A percentile compares a stretch with the other conserved stretches of the same genome.
Conservation (phyloP, 176 grass and related monocot genomes). For the Carex pumila region DNA sequence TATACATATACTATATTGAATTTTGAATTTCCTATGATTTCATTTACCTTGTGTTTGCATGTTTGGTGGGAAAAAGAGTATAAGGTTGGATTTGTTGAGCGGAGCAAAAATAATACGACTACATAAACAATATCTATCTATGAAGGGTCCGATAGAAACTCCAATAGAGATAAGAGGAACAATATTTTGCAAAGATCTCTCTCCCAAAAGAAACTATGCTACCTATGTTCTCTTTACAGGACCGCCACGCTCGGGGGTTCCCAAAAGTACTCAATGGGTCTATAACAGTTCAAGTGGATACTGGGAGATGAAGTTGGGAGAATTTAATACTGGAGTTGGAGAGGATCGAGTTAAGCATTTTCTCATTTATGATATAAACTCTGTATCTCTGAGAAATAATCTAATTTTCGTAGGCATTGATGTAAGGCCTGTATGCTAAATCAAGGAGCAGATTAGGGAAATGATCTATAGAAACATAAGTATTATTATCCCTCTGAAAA, state of each 20-base stretch:
- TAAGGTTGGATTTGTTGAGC: background rate
- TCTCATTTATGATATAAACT: background rate
- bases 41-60: no score
- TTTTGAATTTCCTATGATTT: no score
- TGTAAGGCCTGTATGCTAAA: background rate
- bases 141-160: slow-evolving; percentile 10
- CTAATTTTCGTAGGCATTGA: background rate
- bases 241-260: background rate
- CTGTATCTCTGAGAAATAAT: background rate
- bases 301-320: background rate
- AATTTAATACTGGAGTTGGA: background rate
- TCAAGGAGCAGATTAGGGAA: no score
- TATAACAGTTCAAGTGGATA: background rate
- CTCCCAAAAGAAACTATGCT: slow-evolving; percentile 18
- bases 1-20: no score
- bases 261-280: no score
- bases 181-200: slow-evolving; percentile 19
- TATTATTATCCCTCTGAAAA: no score
- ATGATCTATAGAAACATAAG: no score
- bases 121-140: background rate
- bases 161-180: slow-evolving; percentile 16
- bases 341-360: background rate
- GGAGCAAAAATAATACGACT: background rate
- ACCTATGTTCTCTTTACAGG: slow-evolving; percentile 17
- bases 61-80: background rate